Base-by-base conservation (phyloP, 2,329 filamentous ascomycete species). In the Shiraia bambusicola region DNA sequence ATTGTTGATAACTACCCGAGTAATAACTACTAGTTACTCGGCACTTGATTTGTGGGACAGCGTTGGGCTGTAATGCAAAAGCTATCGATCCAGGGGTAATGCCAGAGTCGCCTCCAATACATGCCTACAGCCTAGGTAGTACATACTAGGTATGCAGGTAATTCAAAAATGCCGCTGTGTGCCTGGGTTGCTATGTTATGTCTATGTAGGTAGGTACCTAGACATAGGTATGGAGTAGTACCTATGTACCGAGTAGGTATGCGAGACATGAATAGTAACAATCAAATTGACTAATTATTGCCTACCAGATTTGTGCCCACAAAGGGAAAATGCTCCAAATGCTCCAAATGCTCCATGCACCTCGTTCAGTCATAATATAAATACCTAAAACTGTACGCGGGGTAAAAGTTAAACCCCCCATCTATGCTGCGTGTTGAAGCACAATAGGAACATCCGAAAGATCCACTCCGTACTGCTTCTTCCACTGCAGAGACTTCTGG, bases 401-500 rank as follows among this genome's bases (percentile, higher is more conserved):
- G 10, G 1, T 14, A n/a, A n/a, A 28, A n/a, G n/a, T n/a, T n/a
- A n/a, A n/a, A n/a, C n/a, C n/a, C n/a, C n/a, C 15, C 16, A 29
- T 9, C 30, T 17, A 28, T 36, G 29, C 35, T 42, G 28, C 40
- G 14, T 51, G 45, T 45, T 58, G 53, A 19, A 65, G 29, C 37
- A 66, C 54, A 19, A 65, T 50, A 11, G 65, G 63, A 14, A 67
- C 59, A 44, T 67, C 61, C 8, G 58, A 59, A 24, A 66, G 38
- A 38, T 67, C 63, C n/a, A 63, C 55, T 7, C 61, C 63, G 27
- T 59, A 59, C 37, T 61, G 52, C 30, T 59, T 46, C 33, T 52
- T 55, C 40, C 49, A 64, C 28, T 55, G 47, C 49, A 61, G 51
- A 51, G 56, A 64, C 54, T 62, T 64, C 19, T 54, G 47, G 44